Conservation (phyloP, 768 basidiomycete genomes). For the Candolleomyces aberdarensis region DNA sequence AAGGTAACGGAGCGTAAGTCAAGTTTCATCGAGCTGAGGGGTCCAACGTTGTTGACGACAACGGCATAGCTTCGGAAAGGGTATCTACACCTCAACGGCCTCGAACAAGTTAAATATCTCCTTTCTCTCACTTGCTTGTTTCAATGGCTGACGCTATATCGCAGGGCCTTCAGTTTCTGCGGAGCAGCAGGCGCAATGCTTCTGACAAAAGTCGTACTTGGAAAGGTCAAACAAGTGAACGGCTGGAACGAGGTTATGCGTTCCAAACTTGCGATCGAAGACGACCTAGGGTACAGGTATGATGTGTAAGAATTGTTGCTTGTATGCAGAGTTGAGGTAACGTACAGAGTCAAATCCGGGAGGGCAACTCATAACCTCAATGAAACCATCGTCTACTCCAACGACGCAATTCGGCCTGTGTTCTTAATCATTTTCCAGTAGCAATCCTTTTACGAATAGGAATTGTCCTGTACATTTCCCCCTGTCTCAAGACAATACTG, state of each 20-base stretch:
- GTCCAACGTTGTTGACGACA: neutral
- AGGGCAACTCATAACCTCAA: slow-evolving; percentile 9
- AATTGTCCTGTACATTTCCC: too few relatives aligned
- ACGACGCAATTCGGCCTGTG: slow-evolving; percentile 22
- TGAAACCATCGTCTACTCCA: neutral
- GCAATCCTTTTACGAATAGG: too few relatives aligned
- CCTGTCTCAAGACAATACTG: too few relatives aligned
- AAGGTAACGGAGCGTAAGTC: neutral
- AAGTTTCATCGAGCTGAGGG: neutral
- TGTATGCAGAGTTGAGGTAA: neutral
- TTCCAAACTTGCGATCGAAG: neutral
- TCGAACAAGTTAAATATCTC: slow-evolving; percentile 24
- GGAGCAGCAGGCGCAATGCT: slow-evolving; percentile 20
- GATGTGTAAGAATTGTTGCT: neutral
- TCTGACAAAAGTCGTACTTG: slow-evolving; percentile 28
- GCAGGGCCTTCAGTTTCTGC: slow-evolving; percentile 18
- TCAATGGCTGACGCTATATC: slow-evolving; percentile 2
- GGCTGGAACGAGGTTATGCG: slow-evolving; percentile 19
- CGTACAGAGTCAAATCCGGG: slow-evolving; percentile 26
- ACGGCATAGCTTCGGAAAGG: slow-evolving; percentile 23
- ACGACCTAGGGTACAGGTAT: neutral
- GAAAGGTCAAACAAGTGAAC: slow-evolving; percentile 20
- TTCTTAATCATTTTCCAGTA: slow-evolving; percentile 26
- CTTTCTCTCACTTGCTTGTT: neutral
- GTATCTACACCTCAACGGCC: slow-evolving; percentile 26